Conservation (phyloP, 768 basidiomycete species). For the Ramaria rubella region DNA sequence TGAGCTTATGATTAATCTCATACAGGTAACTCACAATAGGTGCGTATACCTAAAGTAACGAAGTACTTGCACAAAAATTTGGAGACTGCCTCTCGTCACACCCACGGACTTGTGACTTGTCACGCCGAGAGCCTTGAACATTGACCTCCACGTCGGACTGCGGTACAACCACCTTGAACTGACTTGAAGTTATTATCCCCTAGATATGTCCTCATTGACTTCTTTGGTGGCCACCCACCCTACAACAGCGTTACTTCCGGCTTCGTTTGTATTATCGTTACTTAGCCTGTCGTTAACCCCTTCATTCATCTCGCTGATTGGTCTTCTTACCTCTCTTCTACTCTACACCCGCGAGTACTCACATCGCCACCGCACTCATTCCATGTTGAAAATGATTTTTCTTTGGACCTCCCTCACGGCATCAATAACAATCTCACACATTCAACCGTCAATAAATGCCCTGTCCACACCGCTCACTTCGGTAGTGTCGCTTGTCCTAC, state of each 20-base stretch:
- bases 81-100: no score
- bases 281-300: conserved; percentile 26
- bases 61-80: no score
- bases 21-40: no score
- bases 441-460: conserved; percentile 28
- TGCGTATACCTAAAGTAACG: no score
- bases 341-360: conserved; percentile 18
- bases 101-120: no score
- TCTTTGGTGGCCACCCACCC: conserved; percentile 6
- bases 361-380: conserved; percentile 12
- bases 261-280: conserved; percentile 14
- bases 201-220: neutral
- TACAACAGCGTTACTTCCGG: conserved; percentile 8
- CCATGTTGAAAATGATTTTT: neutral
- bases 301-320: conserved; percentile 21
- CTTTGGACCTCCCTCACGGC: conserved; percentile 21
- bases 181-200: no score
- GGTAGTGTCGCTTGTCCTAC: neutral
- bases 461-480: conserved; percentile 3
- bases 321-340: conserved; percentile 23
- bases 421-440: conserved; percentile 22
- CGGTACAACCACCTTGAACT: no score
- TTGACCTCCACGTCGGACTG: no score
- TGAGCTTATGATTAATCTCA: no score
- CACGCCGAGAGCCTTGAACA: no score